Evolutionary conservation across 306 rosid genomes (phyloP), one percentile per base, ranked within the genome.

Genomic region (Fagus crenata): DNA sequence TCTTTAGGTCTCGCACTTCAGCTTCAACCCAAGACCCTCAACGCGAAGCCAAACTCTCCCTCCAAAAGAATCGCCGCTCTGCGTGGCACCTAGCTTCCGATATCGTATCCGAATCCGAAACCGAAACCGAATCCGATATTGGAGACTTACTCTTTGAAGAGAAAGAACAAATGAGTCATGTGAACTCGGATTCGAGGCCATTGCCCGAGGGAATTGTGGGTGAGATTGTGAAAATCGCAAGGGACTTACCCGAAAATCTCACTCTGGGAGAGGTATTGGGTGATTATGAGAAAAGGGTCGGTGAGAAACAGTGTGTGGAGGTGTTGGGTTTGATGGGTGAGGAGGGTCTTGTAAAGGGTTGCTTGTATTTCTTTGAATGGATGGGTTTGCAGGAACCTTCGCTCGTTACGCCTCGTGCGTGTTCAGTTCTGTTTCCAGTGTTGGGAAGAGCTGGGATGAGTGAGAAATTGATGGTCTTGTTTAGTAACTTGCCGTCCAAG

Each of bases 321-420:
- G 89, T 91, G 76, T 80, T 94, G 79, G 82, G 75, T 68, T 42
- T 81, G 63, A 85, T 92, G 87, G 90, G 90, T 39, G 72, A 83
- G 79, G 91, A 90, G 55, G 74, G 85, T 0, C 83, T 89, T 53
- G 35, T 87, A 39, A 15, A 82, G 69, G 75, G 82, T 77, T 94
- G 93, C 74, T 81, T 94, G 89, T 86, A 89, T 78, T 92, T 95
- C 71, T 95, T 85, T 80, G 97, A 87, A 86, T 95, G 98, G 98
- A 95, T 92, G 97, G 84, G 90, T 70, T 70, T 86, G 75, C 95
- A 89, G 79, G 96, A 95, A 59, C 91, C 90, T 40, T 80, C 84
- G 7, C 84, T 90, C 33, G 81, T 92, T 53, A 84, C 95, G 3
- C 85, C 92, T n/a, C 80, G 89, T 68, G 88, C 90, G 4, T 94